Conservation (phyloP, 179 eudicot species). For the Beta corolliflora region DNA sequence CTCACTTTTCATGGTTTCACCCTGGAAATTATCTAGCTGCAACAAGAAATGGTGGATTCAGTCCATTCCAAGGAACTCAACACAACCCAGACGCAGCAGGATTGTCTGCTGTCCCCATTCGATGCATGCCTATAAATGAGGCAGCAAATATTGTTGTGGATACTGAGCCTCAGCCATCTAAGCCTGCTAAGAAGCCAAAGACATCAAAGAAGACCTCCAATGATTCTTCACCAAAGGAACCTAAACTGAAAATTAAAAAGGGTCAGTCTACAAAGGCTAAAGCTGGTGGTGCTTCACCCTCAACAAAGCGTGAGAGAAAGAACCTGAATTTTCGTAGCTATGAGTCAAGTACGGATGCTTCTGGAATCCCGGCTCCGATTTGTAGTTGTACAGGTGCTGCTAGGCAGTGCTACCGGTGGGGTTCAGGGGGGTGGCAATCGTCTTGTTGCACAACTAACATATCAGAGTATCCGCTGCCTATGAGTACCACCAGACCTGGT, state of each 20-base stretch:
- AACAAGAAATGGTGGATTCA: conserved; percentile 30
- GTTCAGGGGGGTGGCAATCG: conserved; percentile 77
- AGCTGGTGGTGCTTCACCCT: conserved; percentile 8
- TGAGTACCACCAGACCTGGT: conserved; percentile 53
- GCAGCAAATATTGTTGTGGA: conserved; percentile 23
- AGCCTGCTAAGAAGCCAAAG: conserved; percentile 42
- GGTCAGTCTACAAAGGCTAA: conserved; percentile 27
- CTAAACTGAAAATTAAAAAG: conserved; percentile 39
- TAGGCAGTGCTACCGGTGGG: conserved; percentile 61
- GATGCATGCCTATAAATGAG: conserved; percentile 38
- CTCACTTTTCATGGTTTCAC: conserved; percentile 46
- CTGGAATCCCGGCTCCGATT: conserved; percentile 50
- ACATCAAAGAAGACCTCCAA: conserved; percentile 29
- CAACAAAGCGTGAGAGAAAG: conserved; percentile 44
- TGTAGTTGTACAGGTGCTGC: conserved; percentile 72
- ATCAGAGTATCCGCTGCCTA: conserved; percentile 69
- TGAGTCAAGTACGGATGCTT: conserved; percentile 43
- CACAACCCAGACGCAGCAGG: conserved; percentile 32
- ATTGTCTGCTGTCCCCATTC: conserved; percentile 42
- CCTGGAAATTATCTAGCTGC: conserved; percentile 33
- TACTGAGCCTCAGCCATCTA: conserved; percentile 25
- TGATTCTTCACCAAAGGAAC: conserved; percentile 27
- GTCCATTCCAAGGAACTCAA: conserved; percentile 36
- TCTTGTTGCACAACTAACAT: conserved; percentile 61
- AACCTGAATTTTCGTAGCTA: conserved; percentile 31